Evolutionary conservation across 495 filamentous ascomycete species (phyloP), one percentile per base, ranked within the genome.

Genomic region (Penicillium lagena): DNA sequence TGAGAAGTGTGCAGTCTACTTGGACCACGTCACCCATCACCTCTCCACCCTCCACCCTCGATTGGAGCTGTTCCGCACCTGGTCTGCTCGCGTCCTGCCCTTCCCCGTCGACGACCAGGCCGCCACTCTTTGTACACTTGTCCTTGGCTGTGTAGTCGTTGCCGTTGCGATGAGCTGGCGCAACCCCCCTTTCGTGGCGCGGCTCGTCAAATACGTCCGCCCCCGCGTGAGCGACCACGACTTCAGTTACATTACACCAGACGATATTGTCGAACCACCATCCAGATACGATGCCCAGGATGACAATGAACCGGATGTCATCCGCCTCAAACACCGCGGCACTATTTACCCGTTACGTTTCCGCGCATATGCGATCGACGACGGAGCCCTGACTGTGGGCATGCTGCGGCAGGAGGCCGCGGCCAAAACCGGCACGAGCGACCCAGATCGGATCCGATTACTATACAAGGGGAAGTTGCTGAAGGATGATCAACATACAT

Each of bases 401-500:
- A 80, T 85, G 42, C 68, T 95, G 30, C 72, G 82, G 22, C 69
- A 78, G 29, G 76, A 77, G 7, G 86, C 82, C 9, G 83, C 80
- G 14, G 66, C 79, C 43, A 72, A 83, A 43, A 73, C 84, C 50
- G 76, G 77, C 22, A 68, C 85, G 11, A 64, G 71, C 7, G 74
- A 82, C 45, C 71, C 78, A n/a, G 70, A 77, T 35, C 63, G 76
- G 7, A 64, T 96, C 50, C 85, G 82, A 52, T 62, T 96, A 57
- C 75, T 90, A 38, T 94, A 91, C 72, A 91, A 90, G 61, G 90
- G 90, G 9, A 81, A 80, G 46, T 73, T 82, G 12, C 63, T 96
- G 33, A 84, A 82, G 56, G 79, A 90, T 47, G 74, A 82, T 51
- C 51, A 68, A 7, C 63, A 67, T n/a, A 75, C 79, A 4, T 82